phyloP scores from a whole-genome alignment of 2,329 filamentous ascomycete species.

The Aspergillus melleus region DNA sequence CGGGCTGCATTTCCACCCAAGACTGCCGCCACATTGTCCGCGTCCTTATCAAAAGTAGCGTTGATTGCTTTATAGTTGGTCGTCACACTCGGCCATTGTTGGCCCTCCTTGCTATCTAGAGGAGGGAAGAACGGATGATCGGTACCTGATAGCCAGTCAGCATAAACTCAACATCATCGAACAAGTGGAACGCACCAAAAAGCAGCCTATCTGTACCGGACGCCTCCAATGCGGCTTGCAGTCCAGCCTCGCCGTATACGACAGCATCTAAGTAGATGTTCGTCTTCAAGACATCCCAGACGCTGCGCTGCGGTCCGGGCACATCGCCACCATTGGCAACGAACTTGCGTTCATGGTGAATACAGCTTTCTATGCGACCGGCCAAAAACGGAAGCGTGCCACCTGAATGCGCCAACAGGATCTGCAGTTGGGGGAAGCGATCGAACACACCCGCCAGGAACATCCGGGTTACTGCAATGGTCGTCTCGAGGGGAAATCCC shows the following conservation, averaged over 20 bases:
- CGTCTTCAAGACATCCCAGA: slow-evolving; percentile 67
- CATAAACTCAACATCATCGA: background rate
- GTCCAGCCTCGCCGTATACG: slow-evolving; percentile 56
- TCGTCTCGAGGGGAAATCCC: slow-evolving; percentile 90
- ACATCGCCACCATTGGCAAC: slow-evolving; percentile 62
- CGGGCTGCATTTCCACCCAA: slow-evolving; percentile 48
- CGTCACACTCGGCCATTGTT: slow-evolving; percentile 48
- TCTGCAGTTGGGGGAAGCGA: slow-evolving; percentile 64
- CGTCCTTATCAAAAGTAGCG: slow-evolving; percentile 34
- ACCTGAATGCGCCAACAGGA: slow-evolving; percentile 84
- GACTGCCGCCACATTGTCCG: slow-evolving; percentile 34
- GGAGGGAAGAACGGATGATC: slow-evolving; percentile 50
- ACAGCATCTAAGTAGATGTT: slow-evolving; percentile 83
- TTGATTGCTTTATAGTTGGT: slow-evolving; percentile 49
- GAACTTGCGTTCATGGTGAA: slow-evolving; percentile 77
- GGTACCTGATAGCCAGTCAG: slow-evolving; percentile 32
- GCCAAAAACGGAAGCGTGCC: slow-evolving; percentile 87
- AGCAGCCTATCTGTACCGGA: slow-evolving; percentile 45
- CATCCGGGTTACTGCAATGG: slow-evolving; percentile 85
- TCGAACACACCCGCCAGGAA: slow-evolving; percentile 85
- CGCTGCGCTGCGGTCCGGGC: slow-evolving; percentile 57
- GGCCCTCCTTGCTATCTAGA: slow-evolving; percentile 32
- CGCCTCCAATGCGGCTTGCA: slow-evolving; percentile 76
- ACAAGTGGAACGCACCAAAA: slow-evolving; percentile 32
- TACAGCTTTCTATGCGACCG: slow-evolving; percentile 83